phyloP scores from a whole-genome alignment of 208 protist species.

The Leishmania amazonensis region DNA sequence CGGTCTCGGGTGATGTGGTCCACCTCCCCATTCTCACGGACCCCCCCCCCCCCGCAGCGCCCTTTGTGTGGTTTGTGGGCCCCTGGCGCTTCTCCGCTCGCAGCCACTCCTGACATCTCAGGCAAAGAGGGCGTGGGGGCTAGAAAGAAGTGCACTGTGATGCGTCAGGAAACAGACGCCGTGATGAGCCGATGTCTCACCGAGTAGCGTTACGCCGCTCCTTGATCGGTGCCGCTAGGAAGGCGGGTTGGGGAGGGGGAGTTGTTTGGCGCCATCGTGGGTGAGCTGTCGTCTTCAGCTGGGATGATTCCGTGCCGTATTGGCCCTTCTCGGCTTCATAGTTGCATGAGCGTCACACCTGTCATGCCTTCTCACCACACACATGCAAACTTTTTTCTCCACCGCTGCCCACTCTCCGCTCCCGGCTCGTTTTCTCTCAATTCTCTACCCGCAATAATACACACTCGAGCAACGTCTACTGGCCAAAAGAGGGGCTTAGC shows the following conservation, averaged over 20 bases:
- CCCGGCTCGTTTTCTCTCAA: not conserved
- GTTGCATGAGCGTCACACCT: not conserved
- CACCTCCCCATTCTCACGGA: not conserved
- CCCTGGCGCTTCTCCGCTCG: not conserved
- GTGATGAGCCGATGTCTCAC: not conserved
- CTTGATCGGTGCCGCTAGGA: not conserved
- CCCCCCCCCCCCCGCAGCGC: not conserved
- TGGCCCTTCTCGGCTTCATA: not conserved
- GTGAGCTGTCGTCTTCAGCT: not conserved
- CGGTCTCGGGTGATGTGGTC: not conserved
- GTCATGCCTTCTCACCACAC: not conserved
- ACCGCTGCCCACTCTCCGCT: not conserved
- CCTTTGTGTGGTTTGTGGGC: not conserved
- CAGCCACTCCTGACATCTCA: not conserved
- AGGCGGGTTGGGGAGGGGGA: too few species aligned
- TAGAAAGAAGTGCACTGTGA: not conserved
- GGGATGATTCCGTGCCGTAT: not conserved
- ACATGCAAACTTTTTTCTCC: not conserved
- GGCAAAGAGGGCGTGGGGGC: not conserved
- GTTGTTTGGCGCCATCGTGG: not conserved
- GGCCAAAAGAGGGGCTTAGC: not conserved
- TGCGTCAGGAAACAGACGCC: too few species aligned
- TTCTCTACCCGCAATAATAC: not conserved
- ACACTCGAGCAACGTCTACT: not conserved
- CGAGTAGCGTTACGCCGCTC: not conserved